Evolutionary conservation across 108 stramenopile species (phyloP), one percentile per base, ranked within the genome.

Genomic region (Discostella pseudostelligera): DNA sequence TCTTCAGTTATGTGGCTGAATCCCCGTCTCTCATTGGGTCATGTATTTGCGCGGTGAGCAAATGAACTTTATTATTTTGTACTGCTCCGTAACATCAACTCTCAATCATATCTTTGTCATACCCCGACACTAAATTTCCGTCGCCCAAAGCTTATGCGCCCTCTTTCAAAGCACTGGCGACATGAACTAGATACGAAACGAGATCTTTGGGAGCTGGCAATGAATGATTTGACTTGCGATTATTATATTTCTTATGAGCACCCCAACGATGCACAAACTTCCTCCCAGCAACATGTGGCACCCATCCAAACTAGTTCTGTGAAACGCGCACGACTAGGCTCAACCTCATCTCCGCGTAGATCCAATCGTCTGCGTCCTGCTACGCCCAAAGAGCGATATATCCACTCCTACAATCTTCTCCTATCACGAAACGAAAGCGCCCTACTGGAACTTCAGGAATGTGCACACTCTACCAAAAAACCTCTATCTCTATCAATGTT

Each of bases 401-500:
- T 70, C n/a, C 76, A 78, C 14, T 20, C 58, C 36, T 70, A 70
- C 59, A 66, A 70, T 49, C 69, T 70, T 3, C 60, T 69, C 14
- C 26, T 78, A 44, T 70, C 64, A 16, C 69, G 76, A 13, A 78
- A 51, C 20, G 76, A 78, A 66, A 56, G 57, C 19, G 76, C 69
- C 0, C 35, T 78, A 6, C 49, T 78, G 44, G 63, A 78, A 61
- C 46, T 70, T 21, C 32, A 64, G 28, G 76, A 78, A 46, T 59
- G 54, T 39, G 56, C 26, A 11, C 76, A 78, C 51, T 70, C 69
- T 16, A 56, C 57, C 20, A 82, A 81, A 42, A 76, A 75, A 20
- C 46, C 65, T 9, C 43, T 93, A 9, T 79, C 88, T 8, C 59
- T 68, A 44, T 39, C 75, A 1, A 74, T 72, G 24, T 59, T 93